Base-by-base conservation (phyloP, 371 early-diverging fungal species). In the Mortierella sp. region DNA sequence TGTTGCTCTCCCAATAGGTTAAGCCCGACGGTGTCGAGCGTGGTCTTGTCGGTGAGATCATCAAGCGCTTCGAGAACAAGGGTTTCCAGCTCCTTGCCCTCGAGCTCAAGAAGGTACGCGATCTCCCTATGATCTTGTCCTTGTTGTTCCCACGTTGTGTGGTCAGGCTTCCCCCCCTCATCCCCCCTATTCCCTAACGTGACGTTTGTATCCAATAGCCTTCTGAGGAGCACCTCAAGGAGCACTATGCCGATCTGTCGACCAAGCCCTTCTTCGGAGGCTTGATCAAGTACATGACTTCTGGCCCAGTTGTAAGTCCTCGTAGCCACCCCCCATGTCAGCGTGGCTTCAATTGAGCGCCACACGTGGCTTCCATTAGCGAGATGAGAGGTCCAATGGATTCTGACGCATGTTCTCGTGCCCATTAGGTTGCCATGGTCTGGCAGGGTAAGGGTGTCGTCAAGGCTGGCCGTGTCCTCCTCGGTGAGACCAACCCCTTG, bases 361-460 rank as follows among this genome's bases (percentile, higher is more conserved):
- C n/a, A n/a, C n/a, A n/a, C n/a, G n/a, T n/a, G n/a, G n/a, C n/a
- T n/a, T n/a, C n/a, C n/a, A n/a, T n/a, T n/a, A n/a, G n/a, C n/a
- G n/a, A n/a, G n/a, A n/a, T n/a, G 45, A 44, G 44, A 7, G 44
- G 7, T 19, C 19, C 44, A n/a, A 44, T 44, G 5, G 44, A 12
- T 12, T n/a, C n/a, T n/a, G n/a, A n/a, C n/a, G n/a, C n/a, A n/a
- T n/a, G n/a, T n/a, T n/a, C n/a, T n/a, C n/a, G n/a, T n/a, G n/a
- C n/a, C n/a, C n/a, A n/a, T n/a, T 56, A 73, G 73, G 73, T 97
- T 63, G 95, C 88, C 81, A 92, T 90, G 91, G 94, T 99, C 74
- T 99, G 96, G 94, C 85, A 85, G 78, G 99, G 99, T 70, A 96
- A 98, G 90, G 91, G 92, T 62, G 99, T 90, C 63, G 98, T 99